These are phyloP conservation scores for Sporothrix protearum DNA, from an alignment of 2,329 filamentous ascomycete species.

Conservation along the genomic window DNA sequence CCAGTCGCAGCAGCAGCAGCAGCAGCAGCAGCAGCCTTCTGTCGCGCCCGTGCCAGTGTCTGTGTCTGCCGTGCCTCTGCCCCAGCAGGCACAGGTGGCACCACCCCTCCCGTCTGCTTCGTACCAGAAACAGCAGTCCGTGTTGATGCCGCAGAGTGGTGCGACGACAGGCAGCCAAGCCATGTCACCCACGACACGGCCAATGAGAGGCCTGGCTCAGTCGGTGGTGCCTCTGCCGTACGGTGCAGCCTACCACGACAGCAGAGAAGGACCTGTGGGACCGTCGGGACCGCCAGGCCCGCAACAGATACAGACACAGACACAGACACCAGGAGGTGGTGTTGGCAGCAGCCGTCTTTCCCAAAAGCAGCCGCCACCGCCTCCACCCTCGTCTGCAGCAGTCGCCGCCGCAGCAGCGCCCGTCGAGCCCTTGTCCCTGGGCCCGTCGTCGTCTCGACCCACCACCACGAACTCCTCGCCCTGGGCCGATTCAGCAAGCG, in stretches of 20 bases:
- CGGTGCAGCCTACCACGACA: slow-evolving; percentile 25
- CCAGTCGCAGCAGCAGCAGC: slow-evolving; percentile 26
- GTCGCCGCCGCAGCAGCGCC: slow-evolving; percentile 17
- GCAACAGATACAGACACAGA: not conserved
- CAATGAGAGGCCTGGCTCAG: slow-evolving; percentile 16
- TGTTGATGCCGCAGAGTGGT: not conserved
- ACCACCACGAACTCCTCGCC: no score
- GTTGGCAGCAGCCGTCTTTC: slow-evolving; percentile 34
- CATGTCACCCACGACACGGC: slow-evolving; percentile 46
- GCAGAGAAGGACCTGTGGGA: slow-evolving; percentile 9
- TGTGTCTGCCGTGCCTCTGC: slow-evolving; percentile 21
- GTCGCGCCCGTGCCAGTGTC: slow-evolving; percentile 27
- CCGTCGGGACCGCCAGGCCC: not conserved
- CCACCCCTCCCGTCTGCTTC: not conserved
- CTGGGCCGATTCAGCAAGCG: slow-evolving; percentile 23
- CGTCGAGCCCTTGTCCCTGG: not conserved
- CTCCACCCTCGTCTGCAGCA: slow-evolving; percentile 31
- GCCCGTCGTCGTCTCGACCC: slow-evolving; percentile 31
- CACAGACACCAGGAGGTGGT: not conserved
- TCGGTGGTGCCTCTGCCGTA: slow-evolving; percentile 19
- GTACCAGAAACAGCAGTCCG: slow-evolving; percentile 34
- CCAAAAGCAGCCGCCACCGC: slow-evolving; percentile 36
- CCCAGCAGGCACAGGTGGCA: slow-evolving; percentile 20
- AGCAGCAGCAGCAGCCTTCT: slow-evolving; percentile 28
- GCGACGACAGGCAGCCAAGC: slow-evolving; percentile 37